Percentiles rank a stretch among this genome's conserved stretches.
Conservation (phyloP, 495 filamentous ascomycete genomes). For the Penicillium coffeae region DNA sequence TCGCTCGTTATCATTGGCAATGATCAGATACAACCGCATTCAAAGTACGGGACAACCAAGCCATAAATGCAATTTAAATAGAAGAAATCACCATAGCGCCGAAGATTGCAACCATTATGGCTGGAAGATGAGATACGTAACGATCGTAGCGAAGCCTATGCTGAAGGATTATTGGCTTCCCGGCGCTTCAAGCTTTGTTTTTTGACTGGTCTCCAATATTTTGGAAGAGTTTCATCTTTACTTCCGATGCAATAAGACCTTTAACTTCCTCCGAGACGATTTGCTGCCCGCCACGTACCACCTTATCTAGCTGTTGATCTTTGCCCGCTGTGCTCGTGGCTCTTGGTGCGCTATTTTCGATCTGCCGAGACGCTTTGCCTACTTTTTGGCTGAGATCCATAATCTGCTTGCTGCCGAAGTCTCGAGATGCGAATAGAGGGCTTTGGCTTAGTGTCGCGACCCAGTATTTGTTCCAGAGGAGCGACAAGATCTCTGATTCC, state of each 20-base stretch:
- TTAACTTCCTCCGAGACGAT: conserved; percentile 83
- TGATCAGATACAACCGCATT: too few species aligned
- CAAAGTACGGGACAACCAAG: not conserved
- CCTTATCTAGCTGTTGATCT: conserved; percentile 71
- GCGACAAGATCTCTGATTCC: conserved; percentile 77
- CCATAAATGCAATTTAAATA: not conserved
- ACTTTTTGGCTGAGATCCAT: conserved; percentile 80
- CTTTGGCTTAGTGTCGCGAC: conserved; percentile 95
- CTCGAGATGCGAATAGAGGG: conserved; percentile 87
- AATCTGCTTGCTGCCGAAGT: conserved; percentile 91
- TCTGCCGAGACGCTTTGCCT: conserved; percentile 52
- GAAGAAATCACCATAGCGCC: conserved; percentile 13
- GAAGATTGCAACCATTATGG: conserved; percentile 1
- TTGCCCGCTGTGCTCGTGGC: conserved; percentile 26
- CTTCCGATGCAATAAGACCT: conserved; percentile 73
- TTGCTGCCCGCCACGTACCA: conserved; percentile 73
- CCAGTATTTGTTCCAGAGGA: conserved; percentile 99
- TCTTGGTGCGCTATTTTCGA: conserved; percentile 39
- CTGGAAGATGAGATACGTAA: conserved; percentile 8
- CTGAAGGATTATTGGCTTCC: not conserved
- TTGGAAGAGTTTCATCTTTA: conserved; percentile 85
- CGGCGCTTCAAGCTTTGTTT: conserved; percentile 6
- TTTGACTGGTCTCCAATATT: conserved; percentile 44
- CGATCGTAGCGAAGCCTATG: conserved; percentile 18
- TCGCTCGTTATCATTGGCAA: too few species aligned